Evolutionary conservation across 2,329 filamentous ascomycete species (phyloP).

Genomic region (Aspergillus aculeatinus): DNA sequence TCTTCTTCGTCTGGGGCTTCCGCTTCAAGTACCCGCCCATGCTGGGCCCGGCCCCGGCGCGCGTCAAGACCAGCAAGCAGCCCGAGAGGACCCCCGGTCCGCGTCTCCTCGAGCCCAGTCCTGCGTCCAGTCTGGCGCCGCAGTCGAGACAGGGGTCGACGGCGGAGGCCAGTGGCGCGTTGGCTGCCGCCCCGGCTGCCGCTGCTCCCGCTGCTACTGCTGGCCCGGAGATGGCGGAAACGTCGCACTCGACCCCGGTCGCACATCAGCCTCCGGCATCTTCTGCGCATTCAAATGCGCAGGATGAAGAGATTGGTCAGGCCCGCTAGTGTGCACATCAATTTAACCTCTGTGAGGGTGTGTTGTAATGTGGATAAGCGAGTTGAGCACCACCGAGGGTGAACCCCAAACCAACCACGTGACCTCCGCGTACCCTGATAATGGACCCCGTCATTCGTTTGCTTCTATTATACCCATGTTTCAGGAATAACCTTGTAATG

Average conservation of each 20-base stretch:
- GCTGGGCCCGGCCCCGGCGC: slow-evolving; percentile 28
- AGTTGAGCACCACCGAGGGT: no score
- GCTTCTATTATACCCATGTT: neutral
- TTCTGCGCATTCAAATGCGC: neutral
- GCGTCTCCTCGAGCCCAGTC: slow-evolving; percentile 16
- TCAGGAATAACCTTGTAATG: neutral
- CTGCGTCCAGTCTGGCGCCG: slow-evolving; percentile 5
- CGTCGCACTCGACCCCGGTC: neutral
- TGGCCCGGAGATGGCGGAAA: neutral
- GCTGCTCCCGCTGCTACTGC: neutral
- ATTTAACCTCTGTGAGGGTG: no score
- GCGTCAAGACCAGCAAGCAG: slow-evolving; percentile 22
- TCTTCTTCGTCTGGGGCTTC: slow-evolving; percentile 34
- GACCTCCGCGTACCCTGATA: neutral
- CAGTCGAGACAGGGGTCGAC: slow-evolving; percentile 2
- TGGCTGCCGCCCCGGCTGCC: neutral
- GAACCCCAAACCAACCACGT: neutral
- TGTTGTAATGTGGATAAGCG: no score
- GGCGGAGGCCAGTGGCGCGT: neutral
- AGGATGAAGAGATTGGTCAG: neutral
- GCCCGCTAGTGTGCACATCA: neutral
- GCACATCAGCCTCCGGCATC: neutral
- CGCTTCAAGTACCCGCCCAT: slow-evolving; percentile 28
- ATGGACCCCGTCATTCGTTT: neutral
- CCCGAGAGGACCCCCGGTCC: slow-evolving; percentile 24